A percentile compares a stretch with the other conserved stretches of the same genome.
These are phyloP conservation scores for Camelina sativa DNA, from an alignment of 345 rosid species.

Conservation along the genomic window DNA sequence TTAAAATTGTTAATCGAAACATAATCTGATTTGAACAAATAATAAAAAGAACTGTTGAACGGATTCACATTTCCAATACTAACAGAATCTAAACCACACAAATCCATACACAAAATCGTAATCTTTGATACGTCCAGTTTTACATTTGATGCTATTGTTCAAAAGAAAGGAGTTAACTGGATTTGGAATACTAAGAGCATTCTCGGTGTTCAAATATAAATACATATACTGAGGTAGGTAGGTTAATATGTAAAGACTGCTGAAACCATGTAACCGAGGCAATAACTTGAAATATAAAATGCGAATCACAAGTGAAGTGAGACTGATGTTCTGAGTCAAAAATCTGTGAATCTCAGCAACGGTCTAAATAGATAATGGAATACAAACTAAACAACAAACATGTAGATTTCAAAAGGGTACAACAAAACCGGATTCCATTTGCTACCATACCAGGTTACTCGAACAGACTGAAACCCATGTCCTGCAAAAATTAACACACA, in stretches of 20 bases:
- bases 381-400: conserved; percentile 32
- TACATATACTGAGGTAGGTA: not conserved
- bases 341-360: conserved; percentile 7
- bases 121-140: too few species aligned
- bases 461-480: conserved; percentile 68
- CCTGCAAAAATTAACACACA: conserved; percentile 48
- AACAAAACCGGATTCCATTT: not conserved
- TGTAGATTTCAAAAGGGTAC: conserved; percentile 3
- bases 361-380: not conserved
- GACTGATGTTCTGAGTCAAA: not conserved
- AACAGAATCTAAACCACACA: too few species aligned
- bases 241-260: not conserved
- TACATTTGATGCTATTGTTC: too few species aligned
- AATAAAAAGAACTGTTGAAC: too few species aligned
- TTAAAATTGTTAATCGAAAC: not conserved
- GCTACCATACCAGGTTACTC: conserved; percentile 43
- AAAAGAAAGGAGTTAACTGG: too few species aligned
- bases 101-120: too few species aligned
- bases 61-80: not conserved
- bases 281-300: not conserved
- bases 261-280: not conserved
- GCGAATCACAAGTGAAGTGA: not conserved
- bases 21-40: not conserved
- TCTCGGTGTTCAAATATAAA: too few species aligned
- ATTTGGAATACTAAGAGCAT: too few species aligned